phyloP scores from a whole-genome alignment of 2,329 filamentous ascomycete genomes.

The Paecilomyces niveus region DNA sequence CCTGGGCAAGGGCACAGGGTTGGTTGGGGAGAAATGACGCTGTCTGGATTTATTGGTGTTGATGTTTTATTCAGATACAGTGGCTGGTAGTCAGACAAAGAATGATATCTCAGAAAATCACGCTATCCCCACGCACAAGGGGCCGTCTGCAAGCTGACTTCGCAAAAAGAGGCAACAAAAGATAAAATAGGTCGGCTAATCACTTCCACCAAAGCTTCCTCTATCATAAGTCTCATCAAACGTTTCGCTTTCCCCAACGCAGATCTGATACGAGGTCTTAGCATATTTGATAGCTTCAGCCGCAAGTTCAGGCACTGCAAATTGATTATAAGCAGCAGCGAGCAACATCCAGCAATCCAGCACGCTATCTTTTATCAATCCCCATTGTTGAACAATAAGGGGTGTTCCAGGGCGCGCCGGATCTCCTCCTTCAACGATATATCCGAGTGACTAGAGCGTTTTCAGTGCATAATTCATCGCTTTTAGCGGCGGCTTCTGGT shows the following conservation, averaged over 20 bases:
- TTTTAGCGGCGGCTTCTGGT: constrained; percentile 5
- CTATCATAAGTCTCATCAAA: constrained; percentile 13
- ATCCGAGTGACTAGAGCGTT: constrained; percentile 17
- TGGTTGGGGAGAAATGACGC: too few species aligned
- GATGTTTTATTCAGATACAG: too few species aligned
- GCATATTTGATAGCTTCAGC: constrained; percentile 23
- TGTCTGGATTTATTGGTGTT: too few species aligned
- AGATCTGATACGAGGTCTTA: constrained; percentile 22
- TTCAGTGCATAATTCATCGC: constrained; percentile 14
- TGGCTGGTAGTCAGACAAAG: too few species aligned
- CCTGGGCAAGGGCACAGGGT: too few species aligned
- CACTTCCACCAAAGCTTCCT: neutral
- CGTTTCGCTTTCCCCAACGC: constrained; percentile 27
- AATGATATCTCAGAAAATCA: too few species aligned
- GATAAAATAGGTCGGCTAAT: too few species aligned
- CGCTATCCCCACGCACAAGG: too few species aligned
- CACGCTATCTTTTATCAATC: constrained; percentile 15
- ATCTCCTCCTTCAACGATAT: constrained; percentile 15
- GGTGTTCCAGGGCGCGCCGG: constrained; percentile 1
- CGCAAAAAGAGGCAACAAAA: too few species aligned
- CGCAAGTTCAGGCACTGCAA: constrained; percentile 11
- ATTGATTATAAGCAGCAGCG: constrained; percentile 13
- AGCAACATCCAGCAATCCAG: constrained; percentile 23
- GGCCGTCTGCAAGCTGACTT: too few species aligned
- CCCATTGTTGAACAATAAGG: constrained; percentile 21